Evolutionary conservation across 1,284 basidiomycete species (phyloP).

Genomic region (Filobasidium uniguttulatum): DNA sequence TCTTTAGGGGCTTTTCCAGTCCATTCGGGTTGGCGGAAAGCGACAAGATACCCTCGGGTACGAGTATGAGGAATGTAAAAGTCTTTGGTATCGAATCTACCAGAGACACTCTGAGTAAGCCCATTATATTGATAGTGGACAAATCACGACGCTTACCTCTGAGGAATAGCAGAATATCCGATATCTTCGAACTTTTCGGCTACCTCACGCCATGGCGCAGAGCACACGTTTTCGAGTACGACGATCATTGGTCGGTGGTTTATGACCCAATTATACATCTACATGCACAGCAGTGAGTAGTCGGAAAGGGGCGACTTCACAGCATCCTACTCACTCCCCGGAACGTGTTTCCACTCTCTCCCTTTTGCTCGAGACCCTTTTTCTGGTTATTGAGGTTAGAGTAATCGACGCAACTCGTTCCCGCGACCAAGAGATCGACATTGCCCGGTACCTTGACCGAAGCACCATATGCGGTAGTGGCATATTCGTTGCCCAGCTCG

Average conservation of each 20-base stretch:
- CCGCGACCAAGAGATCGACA: constrained; percentile 77
- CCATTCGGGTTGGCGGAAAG: constrained; percentile 42
- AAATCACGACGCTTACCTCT: constrained; percentile 35
- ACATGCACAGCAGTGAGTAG: constrained; percentile 23
- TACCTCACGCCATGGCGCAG: constrained; percentile 73
- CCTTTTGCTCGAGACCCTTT: constrained; percentile 71
- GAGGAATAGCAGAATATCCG: constrained; percentile 59
- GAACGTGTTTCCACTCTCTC: constrained; percentile 81
- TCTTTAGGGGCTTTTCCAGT: constrained; percentile 24
- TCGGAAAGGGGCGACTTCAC: not conserved
- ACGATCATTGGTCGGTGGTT: constrained; percentile 77
- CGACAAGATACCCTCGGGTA: constrained; percentile 73
- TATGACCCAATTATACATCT: constrained; percentile 81
- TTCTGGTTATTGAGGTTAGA: constrained; percentile 88
- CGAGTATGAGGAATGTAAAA: constrained; percentile 93
- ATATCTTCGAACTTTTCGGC: constrained; percentile 59
- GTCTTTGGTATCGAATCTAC: constrained; percentile 70
- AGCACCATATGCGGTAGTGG: constrained; percentile 83
- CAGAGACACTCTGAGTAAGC: not conserved
- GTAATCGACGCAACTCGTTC: constrained; percentile 92
- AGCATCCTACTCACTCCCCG: constrained; percentile 39
- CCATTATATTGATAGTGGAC: not conserved
- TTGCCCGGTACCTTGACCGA: constrained; percentile 74
- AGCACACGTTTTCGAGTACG: constrained; percentile 86
- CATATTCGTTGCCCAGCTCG: constrained; percentile 63